A percentile compares a stretch with the other conserved stretches of the same genome.
These are phyloP conservation scores for Venturia aucupariae DNA, from an alignment of 2,329 filamentous ascomycete species.

Conservation along the genomic window DNA sequence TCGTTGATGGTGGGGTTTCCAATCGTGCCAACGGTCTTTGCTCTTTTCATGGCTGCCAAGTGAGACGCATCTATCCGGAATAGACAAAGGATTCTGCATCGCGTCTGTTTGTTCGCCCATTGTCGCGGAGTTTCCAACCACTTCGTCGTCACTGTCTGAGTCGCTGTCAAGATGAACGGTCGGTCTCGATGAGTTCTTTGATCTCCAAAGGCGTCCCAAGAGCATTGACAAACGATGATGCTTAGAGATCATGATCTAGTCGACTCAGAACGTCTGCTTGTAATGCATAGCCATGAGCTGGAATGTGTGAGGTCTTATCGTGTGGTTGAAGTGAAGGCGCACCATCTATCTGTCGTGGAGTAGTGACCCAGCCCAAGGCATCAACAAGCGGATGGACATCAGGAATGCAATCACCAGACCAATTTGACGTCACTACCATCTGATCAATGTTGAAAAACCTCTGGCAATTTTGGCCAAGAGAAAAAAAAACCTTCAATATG, in stretches of 20 bases:
- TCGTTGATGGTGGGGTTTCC: background rate
- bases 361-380: background rate
- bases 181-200: background rate
- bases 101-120: background rate
- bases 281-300: background rate
- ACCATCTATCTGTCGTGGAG: background rate
- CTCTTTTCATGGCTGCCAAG: constrained; percentile 1
- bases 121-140: background rate
- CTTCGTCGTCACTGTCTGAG: background rate
- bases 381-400: background rate
- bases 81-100: background rate
- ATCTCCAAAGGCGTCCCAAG: background rate
- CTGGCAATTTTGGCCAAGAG: background rate
- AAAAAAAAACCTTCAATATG: background rate
- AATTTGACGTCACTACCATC: background rate
- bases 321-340: background rate
- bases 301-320: background rate
- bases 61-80: background rate
- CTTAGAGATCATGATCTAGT: background rate
- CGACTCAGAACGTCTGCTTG: background rate
- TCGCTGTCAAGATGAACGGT: background rate
- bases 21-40: background rate
- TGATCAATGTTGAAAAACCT: background rate
- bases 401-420: background rate
- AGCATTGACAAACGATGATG: background rate